Conservation (phyloP, 129 eudicot genomes). For the Rutidosis leptorrhynchoides region DNA sequence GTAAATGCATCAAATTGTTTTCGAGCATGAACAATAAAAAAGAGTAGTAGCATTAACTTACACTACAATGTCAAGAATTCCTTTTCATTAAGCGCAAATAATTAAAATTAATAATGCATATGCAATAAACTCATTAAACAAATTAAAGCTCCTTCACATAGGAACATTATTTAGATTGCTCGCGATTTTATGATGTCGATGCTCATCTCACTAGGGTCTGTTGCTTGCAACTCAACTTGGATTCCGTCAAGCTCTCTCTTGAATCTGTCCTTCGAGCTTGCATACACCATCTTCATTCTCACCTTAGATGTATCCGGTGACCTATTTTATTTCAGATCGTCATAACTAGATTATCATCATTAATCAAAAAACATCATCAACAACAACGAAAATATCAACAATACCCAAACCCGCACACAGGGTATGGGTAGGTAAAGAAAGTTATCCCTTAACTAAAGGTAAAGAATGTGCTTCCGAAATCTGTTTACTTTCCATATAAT, state of each 20-base stretch:
- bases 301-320: constrained; percentile 82
- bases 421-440: no score
- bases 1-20: constrained; percentile 10
- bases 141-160: constrained; percentile 16
- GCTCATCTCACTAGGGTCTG: constrained; percentile 96
- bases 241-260: constrained; percentile 91
- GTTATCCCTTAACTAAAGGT: no score
- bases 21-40: constrained; percentile 12
- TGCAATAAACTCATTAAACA: constrained; percentile 24
- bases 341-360: constrained; percentile 13
- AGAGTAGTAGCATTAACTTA: constrained; percentile 23
- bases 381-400: no score
- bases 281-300: constrained; percentile 95
- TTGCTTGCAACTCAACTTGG: constrained; percentile 86
- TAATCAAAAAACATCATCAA: no score
- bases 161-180: constrained; percentile 47
- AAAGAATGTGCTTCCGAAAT: no score
- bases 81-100: constrained; percentile 12
- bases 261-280: constrained; percentile 92
- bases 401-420: no score
- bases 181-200: constrained; percentile 79
- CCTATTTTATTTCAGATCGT: constrained; percentile 35
- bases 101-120: constrained; percentile 20
- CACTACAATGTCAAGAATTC: constrained; percentile 20
- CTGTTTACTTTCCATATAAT: no score